Evolutionary conservation across 2,329 filamentous ascomycete genomes (phyloP), one percentile per base, ranked within the genome.

Genomic region (Colletotrichum sp.): DNA sequence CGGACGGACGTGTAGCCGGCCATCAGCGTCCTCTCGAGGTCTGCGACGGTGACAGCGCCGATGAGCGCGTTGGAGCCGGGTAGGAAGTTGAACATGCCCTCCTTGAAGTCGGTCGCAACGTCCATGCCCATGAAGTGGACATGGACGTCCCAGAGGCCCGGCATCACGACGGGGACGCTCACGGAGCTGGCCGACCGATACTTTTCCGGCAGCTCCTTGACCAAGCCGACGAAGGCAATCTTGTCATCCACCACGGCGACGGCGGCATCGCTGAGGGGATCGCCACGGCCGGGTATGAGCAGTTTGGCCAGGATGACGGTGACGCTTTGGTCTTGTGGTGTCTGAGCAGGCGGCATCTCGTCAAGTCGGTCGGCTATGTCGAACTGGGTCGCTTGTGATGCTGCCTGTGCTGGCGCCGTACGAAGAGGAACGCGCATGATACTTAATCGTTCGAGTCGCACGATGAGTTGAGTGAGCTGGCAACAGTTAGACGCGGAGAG

Each of bases 71-170:
- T 67, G 67, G 79, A 74, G 28, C 79, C 77, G 32, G 81, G 76
- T 58, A 80, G 66, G 70, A 81, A 68, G 27, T 66, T 66, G 32
- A 58, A 60, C 8, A 68, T n/a, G 13, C 72, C 67, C 15, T 32
- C 66, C 12, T 77, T 74, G 10, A 80, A 73, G 34, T 78, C 79
- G 22, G 58, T 66, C 25, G 77, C 65, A 18, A 78, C 72, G 25
- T 80, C 80, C 6, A 80, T 72, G n/a, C 86, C 88, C 6, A 84
- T 77, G 76, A 87, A 88, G 78, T 90, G 89, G 1, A 85, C 83
- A 79, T 90, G 89, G 76, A 84, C 87, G 73, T 91, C 89, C 88
- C 88, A 90, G 27, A 91, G 83, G 4, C 89, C 89, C 0, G 89
- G 88, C 81, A 90, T 86, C 10, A 89, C 78, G 12, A 87, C 84